A percentile compares a stretch with the other conserved stretches of the same genome.
Conservation (phyloP, 2,329 filamentous ascomycete genomes). For the Alternaria atra region DNA sequence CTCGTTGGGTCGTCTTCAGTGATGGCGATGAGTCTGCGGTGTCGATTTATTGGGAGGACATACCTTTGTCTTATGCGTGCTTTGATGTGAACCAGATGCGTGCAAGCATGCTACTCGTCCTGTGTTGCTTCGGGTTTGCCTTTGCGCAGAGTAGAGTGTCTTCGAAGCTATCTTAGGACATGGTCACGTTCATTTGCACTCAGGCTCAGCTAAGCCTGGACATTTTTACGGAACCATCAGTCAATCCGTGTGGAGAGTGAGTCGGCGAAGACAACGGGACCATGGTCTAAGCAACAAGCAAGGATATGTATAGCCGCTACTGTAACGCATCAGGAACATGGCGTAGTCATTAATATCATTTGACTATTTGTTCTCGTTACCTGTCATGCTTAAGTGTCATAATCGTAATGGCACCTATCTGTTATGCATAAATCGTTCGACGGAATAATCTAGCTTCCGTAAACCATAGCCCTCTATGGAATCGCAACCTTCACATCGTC, state of each 20-base stretch:
- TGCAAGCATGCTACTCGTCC: not conserved
- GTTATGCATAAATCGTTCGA: slow-evolving; percentile 10
- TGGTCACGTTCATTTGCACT: not conserved
- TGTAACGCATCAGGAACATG: not conserved
- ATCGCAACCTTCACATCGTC: slow-evolving; percentile 76
- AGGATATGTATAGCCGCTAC: not conserved
- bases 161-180: not conserved
- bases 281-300: not conserved
- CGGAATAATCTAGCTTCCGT: slow-evolving; percentile 4
- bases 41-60: slow-evolving; percentile 75
- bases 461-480: slow-evolving; percentile 55
- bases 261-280: not conserved
- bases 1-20: slow-evolving; percentile 74
- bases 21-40: slow-evolving; percentile 75
- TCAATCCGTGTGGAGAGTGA: not conserved
- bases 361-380: slow-evolving; percentile 1
- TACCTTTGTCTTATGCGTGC: slow-evolving; percentile 40
- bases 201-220: not conserved
- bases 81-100: not conserved
- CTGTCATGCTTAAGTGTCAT: slow-evolving; percentile 10
- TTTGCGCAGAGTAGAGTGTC: not conserved
- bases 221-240: not conserved
- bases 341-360: not conserved
- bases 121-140: not conserved
- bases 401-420: slow-evolving; percentile 9